phyloP scores from a whole-genome alignment of 129 eudicot genomes.

The Helianthus tuberosus region DNA sequence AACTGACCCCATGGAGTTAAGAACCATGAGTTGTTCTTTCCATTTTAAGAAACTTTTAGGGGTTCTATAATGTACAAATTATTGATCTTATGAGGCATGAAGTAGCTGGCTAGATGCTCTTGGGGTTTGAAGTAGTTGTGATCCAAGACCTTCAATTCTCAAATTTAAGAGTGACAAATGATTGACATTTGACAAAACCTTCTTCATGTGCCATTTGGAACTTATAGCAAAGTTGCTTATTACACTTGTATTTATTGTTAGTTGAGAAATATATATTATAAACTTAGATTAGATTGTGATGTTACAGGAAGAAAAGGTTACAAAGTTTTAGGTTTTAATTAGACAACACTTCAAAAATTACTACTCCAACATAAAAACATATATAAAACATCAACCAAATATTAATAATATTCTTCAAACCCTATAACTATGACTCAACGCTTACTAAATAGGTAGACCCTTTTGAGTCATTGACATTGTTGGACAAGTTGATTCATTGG shows the following conservation, averaged over 20 bases:
- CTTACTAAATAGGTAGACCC: background rate
- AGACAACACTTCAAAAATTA: too few relatives aligned
- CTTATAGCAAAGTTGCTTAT: background rate
- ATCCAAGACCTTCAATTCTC: conserved; percentile 2
- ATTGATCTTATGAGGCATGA: conserved; percentile 29
- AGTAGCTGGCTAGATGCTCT: conserved; percentile 16
- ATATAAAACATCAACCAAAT: too few relatives aligned
- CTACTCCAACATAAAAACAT: too few relatives aligned
- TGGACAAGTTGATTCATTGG: too few relatives aligned
- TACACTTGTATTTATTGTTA: background rate
- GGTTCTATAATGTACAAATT: conserved; percentile 40
- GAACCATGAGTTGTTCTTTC: conserved; percentile 30
- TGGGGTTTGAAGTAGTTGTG: conserved; percentile 13
- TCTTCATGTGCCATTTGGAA: conserved; percentile 6
- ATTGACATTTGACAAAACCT: background rate
- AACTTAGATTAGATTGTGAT: background rate
- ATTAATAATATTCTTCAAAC: too few relatives aligned
- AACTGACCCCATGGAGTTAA: conserved; percentile 38
- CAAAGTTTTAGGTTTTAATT: background rate
- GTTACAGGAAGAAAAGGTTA: background rate
- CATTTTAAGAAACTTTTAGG: conserved; percentile 32
- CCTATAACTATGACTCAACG: too few relatives aligned
- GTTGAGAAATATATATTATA: background rate
- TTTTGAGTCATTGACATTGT: background rate
- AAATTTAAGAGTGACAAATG: conserved; percentile 6